Evolutionary conservation across 768 basidiomycete genomes (phyloP).

Genomic region (Tubosaeta sp.): DNA sequence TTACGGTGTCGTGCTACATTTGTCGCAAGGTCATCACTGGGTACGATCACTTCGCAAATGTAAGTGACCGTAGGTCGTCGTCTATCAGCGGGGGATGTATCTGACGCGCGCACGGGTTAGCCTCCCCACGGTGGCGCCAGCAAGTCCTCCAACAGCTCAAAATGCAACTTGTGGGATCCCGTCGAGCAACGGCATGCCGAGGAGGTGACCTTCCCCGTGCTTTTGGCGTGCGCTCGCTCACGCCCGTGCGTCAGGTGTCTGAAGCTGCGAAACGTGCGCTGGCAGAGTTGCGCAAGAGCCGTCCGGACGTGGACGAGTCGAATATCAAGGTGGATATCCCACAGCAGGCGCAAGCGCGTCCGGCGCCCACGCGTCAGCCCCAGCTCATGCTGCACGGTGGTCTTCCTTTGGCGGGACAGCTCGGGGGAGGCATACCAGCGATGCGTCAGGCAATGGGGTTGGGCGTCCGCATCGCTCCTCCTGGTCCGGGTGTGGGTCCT

Average conservation of each 20-base stretch:
- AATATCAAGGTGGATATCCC: slow-evolving; percentile 66
- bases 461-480: background rate
- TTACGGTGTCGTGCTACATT: slow-evolving; percentile 75
- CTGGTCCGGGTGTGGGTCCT: background rate
- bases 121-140: slow-evolving; percentile 16
- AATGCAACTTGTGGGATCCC: slow-evolving; percentile 67
- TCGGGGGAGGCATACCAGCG: background rate
- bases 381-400: background rate
- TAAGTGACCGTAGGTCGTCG: slow-evolving; percentile 21
- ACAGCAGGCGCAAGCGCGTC: slow-evolving; percentile 1
- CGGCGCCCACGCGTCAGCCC: background rate
- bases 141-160: slow-evolving; percentile 30
- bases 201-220: slow-evolving; percentile 43
- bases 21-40: slow-evolving; percentile 71
- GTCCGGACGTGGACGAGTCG: slow-evolving; percentile 61
- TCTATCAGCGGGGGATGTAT: background rate
- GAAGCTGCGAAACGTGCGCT: slow-evolving; percentile 62
- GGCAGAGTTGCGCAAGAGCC: slow-evolving; percentile 52
- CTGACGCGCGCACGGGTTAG: slow-evolving; percentile 13
- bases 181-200: slow-evolving; percentile 61
- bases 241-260: slow-evolving; percentile 47
- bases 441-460: background rate
- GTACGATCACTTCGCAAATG: slow-evolving; percentile 72
- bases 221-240: background rate
- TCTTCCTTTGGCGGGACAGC: background rate